A percentile compares a stretch with the other conserved stretches of the same genome.
Conservation (phyloP, 768 basidiomycete genomes). For the Hericium coralloides region DNA sequence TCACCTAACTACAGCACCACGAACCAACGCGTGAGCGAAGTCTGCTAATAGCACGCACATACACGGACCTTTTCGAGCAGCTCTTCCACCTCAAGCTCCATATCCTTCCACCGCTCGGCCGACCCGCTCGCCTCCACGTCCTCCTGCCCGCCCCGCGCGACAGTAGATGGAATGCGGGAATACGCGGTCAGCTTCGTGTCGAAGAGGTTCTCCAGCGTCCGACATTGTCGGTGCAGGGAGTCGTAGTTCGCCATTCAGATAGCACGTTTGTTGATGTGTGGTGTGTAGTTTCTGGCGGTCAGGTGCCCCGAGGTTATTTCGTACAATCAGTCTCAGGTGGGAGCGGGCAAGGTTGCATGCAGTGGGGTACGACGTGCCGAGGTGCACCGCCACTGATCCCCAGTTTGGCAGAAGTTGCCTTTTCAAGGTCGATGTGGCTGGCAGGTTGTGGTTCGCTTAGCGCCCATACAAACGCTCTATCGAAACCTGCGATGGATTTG, state of each 20-base stretch:
- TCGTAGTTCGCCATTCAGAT: slow-evolving; percentile 71
- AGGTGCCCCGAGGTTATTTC: background rate
- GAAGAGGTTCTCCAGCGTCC: slow-evolving; percentile 88
- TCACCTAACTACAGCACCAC: slow-evolving; percentile 58
- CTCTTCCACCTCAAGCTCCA: slow-evolving; percentile 84
- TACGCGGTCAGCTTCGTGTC: slow-evolving; percentile 89
- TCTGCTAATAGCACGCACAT: background rate
- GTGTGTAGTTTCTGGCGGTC: background rate
- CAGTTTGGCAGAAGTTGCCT: background rate
- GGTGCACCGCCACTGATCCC: background rate
- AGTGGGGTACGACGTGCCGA: background rate
- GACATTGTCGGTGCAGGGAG: slow-evolving; percentile 80
- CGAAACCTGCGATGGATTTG: too few relatives aligned
- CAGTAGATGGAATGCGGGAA: slow-evolving; percentile 69
- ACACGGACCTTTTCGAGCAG: slow-evolving; percentile 68
- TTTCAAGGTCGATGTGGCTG: background rate
- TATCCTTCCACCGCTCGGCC: slow-evolving; percentile 65
- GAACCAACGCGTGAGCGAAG: background rate
- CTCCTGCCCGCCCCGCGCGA: slow-evolving; percentile 40
- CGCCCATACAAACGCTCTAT: too few relatives aligned
- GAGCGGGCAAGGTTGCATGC: background rate
- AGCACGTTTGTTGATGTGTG: background rate
- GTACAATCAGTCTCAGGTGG: too few relatives aligned
- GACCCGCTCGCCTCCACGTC: slow-evolving; percentile 58
- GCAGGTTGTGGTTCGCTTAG: too few relatives aligned